phyloP scores from a whole-genome alignment of 139 green algal species.

The Chlorella sp. region DNA sequence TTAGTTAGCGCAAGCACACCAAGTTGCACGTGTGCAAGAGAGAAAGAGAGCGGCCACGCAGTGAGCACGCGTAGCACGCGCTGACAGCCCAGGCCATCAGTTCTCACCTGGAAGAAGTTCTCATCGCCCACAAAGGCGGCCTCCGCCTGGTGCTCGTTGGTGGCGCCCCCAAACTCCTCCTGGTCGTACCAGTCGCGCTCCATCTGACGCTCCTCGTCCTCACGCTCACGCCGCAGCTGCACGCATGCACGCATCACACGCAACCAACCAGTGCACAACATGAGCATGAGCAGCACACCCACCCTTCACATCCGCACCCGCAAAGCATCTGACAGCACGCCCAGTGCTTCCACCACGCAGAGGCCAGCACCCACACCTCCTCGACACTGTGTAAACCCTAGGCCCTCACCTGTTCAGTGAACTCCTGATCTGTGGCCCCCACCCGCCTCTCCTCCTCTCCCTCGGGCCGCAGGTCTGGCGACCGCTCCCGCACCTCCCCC shows the following conservation, averaged over 20 bases:
- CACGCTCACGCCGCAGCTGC: conserved; percentile 37
- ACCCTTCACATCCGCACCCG: background rate
- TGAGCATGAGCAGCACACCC: background rate
- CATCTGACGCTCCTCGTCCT: conserved; percentile 73
- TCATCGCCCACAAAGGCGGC: conserved; percentile 31
- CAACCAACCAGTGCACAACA: background rate
- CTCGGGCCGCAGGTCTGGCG: conserved; percentile 42
- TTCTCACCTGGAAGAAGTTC: conserved; percentile 30
- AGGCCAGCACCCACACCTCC: background rate
- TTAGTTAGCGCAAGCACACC: too few relatives aligned
- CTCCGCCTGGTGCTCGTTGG: conserved; percentile 2
- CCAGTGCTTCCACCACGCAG: background rate
- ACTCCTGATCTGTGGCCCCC: conserved; percentile 3
- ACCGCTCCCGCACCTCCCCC: conserved; percentile 33
- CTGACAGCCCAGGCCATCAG: too few relatives aligned
- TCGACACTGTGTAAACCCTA: too few relatives aligned
- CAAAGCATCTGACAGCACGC: background rate
- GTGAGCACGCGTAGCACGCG: too few relatives aligned
- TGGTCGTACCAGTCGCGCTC: conserved; percentile 80
- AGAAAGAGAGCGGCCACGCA: too few relatives aligned
- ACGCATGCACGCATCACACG: background rate
- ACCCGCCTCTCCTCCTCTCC: background rate
- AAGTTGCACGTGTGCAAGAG: too few relatives aligned
- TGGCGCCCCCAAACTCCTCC: conserved; percentile 69
- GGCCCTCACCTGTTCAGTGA: conserved; percentile 19